A percentile compares a stretch with the other conserved stretches of the same genome.
Evolutionary conservation across 140 eudicot genomes (phyloP).

Genomic region (Bidens hawaiensis): DNA sequence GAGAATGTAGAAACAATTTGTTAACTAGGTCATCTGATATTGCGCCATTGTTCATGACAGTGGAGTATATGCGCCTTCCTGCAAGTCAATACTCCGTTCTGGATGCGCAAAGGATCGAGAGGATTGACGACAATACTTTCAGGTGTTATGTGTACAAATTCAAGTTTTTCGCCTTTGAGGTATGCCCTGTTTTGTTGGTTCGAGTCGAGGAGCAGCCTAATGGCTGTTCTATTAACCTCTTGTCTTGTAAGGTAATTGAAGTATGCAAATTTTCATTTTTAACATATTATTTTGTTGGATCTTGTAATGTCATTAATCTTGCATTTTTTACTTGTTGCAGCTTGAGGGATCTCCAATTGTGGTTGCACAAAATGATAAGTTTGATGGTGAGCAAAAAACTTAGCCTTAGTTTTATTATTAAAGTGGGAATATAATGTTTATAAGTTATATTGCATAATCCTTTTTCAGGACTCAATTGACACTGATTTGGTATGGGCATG

Average conservation of each 20-base stretch:
- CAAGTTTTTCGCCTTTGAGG: conserved; percentile 84
- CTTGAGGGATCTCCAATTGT: conserved; percentile 96
- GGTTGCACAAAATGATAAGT: conserved; percentile 89
- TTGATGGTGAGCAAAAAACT: conserved; percentile 66
- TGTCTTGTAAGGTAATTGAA: conserved; percentile 79
- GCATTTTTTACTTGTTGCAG: conserved; percentile 34
- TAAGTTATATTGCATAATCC: conserved; percentile 51
- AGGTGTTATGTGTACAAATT: conserved; percentile 80
- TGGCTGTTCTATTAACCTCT: conserved; percentile 84
- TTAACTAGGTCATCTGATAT: not conserved
- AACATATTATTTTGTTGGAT: conserved; percentile 2
- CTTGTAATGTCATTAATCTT: not conserved
- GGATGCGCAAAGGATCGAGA: conserved; percentile 94
- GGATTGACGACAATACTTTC: conserved; percentile 83
- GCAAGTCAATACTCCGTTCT: conserved; percentile 96
- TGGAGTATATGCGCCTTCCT: conserved; percentile 92
- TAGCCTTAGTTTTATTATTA: not conserved
- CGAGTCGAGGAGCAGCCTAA: conserved; percentile 73
- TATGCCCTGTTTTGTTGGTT: conserved; percentile 90
- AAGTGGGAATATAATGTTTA: conserved; percentile 1
- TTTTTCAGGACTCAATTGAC: conserved; percentile 96
- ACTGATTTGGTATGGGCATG: conserved; percentile 97
- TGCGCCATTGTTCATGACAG: conserved; percentile 29
- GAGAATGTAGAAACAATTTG: not conserved
- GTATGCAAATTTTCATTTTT: not conserved